Conservation (phyloP, 306 rosid species). For the Amphicarpaea edgeworthii region DNA sequence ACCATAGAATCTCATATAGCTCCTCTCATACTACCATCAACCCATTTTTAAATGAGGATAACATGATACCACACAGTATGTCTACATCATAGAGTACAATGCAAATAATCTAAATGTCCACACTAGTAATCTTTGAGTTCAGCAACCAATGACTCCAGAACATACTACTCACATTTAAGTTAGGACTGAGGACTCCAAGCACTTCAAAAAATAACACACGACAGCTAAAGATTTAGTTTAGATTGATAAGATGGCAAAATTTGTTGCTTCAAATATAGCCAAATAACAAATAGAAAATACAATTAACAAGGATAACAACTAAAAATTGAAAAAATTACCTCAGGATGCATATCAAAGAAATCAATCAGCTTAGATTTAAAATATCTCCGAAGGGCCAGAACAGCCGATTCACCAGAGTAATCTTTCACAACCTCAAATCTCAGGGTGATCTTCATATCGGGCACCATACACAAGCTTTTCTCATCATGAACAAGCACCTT, state of each 20-base stretch:
- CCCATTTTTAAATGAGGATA: no score
- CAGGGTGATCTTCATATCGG: constrained; percentile 66
- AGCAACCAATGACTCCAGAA: not conserved
- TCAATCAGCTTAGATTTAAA: constrained; percentile 61
- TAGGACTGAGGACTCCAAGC: no score
- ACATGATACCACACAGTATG: no score
- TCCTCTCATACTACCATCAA: no score
- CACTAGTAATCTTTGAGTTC: constrained; percentile 4
- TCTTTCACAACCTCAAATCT: constrained; percentile 60
- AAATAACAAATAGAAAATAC: no score
- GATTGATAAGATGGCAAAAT: not conserved
- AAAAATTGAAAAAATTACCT: constrained; percentile 54
- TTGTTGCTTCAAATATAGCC: not conserved
- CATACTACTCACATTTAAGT: no score
- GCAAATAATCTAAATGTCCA: no score
- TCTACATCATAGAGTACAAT: no score
- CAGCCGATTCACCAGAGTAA: constrained; percentile 47
- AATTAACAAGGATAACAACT: not conserved
- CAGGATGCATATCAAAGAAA: constrained; percentile 58
- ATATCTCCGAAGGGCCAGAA: constrained; percentile 54
- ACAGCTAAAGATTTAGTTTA: not conserved
- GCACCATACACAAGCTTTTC: constrained; percentile 64
- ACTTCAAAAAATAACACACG: not conserved
- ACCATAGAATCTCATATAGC: no score
- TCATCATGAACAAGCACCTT: constrained; percentile 59